These are phyloP conservation scores for Populus hybrid DNA, from an alignment of 441 rosid species.

Conservation along the genomic window DNA sequence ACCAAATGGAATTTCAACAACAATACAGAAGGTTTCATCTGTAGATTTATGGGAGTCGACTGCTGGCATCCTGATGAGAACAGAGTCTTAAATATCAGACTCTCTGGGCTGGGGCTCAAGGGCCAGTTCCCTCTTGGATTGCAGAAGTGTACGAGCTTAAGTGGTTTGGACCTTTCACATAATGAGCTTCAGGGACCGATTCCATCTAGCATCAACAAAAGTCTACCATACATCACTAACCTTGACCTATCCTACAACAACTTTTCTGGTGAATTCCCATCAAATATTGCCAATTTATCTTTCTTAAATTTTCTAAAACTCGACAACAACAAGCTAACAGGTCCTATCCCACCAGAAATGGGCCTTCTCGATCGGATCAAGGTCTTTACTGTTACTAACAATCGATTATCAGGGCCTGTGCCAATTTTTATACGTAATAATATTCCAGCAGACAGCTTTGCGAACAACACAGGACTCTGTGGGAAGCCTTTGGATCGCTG, in stretches of 20 bases:
- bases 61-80: slow-evolving; percentile 27
- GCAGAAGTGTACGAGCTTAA: slow-evolving; percentile 23
- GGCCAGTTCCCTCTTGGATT: slow-evolving; percentile 43
- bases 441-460: too few species aligned
- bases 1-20: slow-evolving; percentile 29
- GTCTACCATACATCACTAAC: slow-evolving; percentile 2
- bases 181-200: slow-evolving; percentile 36
- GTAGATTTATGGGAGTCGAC: slow-evolving; percentile 28
- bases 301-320: too few species aligned
- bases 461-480: too few species aligned
- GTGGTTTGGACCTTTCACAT: slow-evolving; percentile 27
- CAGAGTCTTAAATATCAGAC: neutral
- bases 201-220: slow-evolving; percentile 22
- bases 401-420: too few species aligned
- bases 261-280: slow-evolving; percentile 4
- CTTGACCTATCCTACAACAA: slow-evolving; percentile 23
- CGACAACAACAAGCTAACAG: too few species aligned
- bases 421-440: too few species aligned
- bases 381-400: too few species aligned
- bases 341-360: neutral
- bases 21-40: slow-evolving; percentile 19
- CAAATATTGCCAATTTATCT: too few species aligned
- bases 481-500: too few species aligned
- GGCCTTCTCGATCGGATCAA: neutral
- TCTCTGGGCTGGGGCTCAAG: slow-evolving; percentile 29